Evolutionary conservation across 2,329 filamentous ascomycete genomes (phyloP), one percentile per base, ranked within the genome.

Genomic region (Aspergillus bombycis): DNA sequence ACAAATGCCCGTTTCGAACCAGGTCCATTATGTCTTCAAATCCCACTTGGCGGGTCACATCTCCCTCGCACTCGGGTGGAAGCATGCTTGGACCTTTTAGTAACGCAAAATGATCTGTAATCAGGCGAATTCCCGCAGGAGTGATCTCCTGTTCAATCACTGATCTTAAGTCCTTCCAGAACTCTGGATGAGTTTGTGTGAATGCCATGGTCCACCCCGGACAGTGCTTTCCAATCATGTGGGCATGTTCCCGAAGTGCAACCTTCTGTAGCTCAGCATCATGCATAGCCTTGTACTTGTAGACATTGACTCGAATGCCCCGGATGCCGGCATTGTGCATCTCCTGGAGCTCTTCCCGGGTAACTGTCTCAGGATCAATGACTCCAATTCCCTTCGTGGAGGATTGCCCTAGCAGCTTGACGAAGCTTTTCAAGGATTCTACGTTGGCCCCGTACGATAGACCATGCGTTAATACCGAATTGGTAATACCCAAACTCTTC

Each of bases 81-180:
- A 78, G 66, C 71, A 79, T 77, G 45, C 75, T 78, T 0, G 65
- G 55, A 2, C 67, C 75, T 57, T 79, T 79, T 0, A 80, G 58
- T 16, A 79, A 66, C 0, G 71, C 77, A 58, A 79, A 78, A 57
- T 80, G 78, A 52, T 80, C 78, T 0, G 77, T 79, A 0, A 80
- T 70, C 2, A 79, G 46, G 3, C 54, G 56, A n/a, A 75, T 67
- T 1, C 70, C 68, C 1, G 60, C 57, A 1, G 65, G 60, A 0
- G 67, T 58, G 32, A 75, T 65, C 7, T 70, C 67, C 2, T 63
- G 32, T 41, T 67, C 62, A 16, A 77, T 67, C 11, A 72, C 65
- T 1, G 66, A 68, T 41, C 58, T 67, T 26, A 74, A 46, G 16
- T 70, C 66, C 74, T 36, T 36, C 34, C 74, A 75, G 28, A 74